phyloP scores from a whole-genome alignment of 2,329 filamentous ascomycete species.

The Pseudopyrenochaeta lycopersici region DNA sequence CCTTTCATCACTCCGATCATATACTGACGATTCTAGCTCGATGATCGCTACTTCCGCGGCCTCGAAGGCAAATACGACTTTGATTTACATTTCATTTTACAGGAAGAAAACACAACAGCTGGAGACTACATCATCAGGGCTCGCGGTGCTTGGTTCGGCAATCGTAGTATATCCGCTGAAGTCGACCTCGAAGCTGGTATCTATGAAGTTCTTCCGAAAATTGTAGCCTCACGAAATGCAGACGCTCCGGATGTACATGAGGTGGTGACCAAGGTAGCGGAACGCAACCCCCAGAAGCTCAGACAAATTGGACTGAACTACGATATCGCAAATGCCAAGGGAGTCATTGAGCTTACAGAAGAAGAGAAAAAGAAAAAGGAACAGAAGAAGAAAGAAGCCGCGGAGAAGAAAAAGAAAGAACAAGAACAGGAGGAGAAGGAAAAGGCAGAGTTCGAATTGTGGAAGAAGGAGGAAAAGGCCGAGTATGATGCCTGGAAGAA shows the following conservation, averaged over 20 bases:
- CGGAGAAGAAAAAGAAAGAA: slow-evolving; percentile 38
- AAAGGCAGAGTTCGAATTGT: slow-evolving; percentile 41
- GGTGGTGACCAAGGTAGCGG: slow-evolving; percentile 60
- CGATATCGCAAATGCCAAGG: slow-evolving; percentile 74
- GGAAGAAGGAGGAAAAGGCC: slow-evolving; percentile 42
- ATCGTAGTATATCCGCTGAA: slow-evolving; percentile 78
- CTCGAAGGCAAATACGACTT: slow-evolving; percentile 66
- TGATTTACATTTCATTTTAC: slow-evolving; percentile 65
- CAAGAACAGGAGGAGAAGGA: slow-evolving; percentile 43
- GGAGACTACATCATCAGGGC: slow-evolving; percentile 65
- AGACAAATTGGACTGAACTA: slow-evolving; percentile 72
- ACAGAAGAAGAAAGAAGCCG: slow-evolving; percentile 46
- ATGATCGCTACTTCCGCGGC: slow-evolving; percentile 67
- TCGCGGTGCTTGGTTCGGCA: slow-evolving; percentile 64
- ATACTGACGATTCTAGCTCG: slow-evolving; percentile 59
- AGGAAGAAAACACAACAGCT: slow-evolving; percentile 58
- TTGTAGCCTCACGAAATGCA: slow-evolving; percentile 67
- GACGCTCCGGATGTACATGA: slow-evolving; percentile 67
- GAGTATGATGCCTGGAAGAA: slow-evolving; percentile 36
- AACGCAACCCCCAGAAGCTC: slow-evolving; percentile 61
- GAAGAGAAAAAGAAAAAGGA: slow-evolving; percentile 53
- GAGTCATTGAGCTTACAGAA: slow-evolving; percentile 61
- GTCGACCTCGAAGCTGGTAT: slow-evolving; percentile 75
- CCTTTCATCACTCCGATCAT: slow-evolving; percentile 48
- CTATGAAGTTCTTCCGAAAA: slow-evolving; percentile 78